These are phyloP conservation scores for Euphorbia schlechtendalii DNA, from an alignment of 441 rosid genomes.

Conservation along the genomic window DNA sequence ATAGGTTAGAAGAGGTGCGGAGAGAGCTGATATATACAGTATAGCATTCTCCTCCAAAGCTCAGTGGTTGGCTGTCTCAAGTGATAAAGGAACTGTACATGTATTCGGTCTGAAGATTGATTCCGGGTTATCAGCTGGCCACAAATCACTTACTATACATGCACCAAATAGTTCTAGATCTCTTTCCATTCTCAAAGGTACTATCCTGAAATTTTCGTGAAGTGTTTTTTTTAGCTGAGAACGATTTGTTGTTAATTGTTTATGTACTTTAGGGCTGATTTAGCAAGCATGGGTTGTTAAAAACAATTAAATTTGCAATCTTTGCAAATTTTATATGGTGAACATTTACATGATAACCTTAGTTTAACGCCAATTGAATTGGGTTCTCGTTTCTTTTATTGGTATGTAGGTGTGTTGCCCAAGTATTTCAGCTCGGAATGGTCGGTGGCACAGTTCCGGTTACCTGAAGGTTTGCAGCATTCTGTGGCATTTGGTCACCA, in stretches of 20 bases:
- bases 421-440: constrained; percentile 57
- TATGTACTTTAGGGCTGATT: no score
- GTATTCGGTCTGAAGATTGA: constrained; percentile 58
- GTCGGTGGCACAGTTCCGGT: constrained; percentile 53
- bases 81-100: constrained; percentile 84
- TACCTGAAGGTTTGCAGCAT: constrained; percentile 34
- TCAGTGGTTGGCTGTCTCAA: constrained; percentile 67
- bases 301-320: no score
- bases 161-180: constrained; percentile 30
- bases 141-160: constrained; percentile 30
- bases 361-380: not conserved
- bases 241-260: no score
- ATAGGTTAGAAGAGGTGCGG: constrained; percentile 86
- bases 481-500: constrained; percentile 42
- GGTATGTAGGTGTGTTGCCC: constrained; percentile 42
- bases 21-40: constrained; percentile 70
- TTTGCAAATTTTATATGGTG: no score
- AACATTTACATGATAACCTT: no score
- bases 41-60: constrained; percentile 61
- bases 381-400: not conserved
- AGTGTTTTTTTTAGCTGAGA: no score
- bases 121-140: constrained; percentile 28
- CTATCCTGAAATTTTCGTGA: not conserved
- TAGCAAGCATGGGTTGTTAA: no score
- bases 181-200: constrained; percentile 68